Base-by-base conservation (phyloP, 1,284 basidiomycete species). In the Leccinum fuscescens region DNA sequence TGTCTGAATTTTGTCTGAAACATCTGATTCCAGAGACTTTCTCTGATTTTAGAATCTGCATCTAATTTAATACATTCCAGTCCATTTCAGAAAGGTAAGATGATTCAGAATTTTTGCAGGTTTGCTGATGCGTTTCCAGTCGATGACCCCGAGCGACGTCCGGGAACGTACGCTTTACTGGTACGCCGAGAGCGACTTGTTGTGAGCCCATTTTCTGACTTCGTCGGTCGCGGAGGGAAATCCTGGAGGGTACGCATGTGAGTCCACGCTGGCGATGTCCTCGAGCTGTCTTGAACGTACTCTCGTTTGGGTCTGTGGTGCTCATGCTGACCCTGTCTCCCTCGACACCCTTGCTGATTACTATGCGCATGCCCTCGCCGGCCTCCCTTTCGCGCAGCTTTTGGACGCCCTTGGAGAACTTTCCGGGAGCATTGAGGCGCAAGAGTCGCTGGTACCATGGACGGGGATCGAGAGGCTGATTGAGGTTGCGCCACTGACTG, bases 401-500 rank as follows among this genome's bases (percentile, higher is more conserved):
- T 67, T 87, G 80, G 6, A 98, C 93, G 29, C 96, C 96, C 69
- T 87, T 91, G 1, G 92, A 87, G 9, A 96, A 84, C 67, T 83
- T 85, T 14, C 88, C 89, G 0, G 93, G 92, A 1, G 79, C 65
- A 56, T 88, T 88, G 24, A 90, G 65, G 6, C 85, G 84, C 1
- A 95, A 75, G 15, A 93, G 64, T 65, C 83, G 88, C 76, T 95
- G 85, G 62, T 89, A 80, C 83, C 86, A 92, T 0, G 82, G 77
- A 14, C 95, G 85, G 1, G 89, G 81, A 72, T 96, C 94, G 6
- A 76, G 79, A 0, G 91, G 91, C 67, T 91, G 89, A 72, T 98
- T 98, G 52, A 94, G 86, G 72, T 98, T 98, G 60, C 82, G 83
- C 92, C 93, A 96, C 63, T 89, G 85, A 7, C 87, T 90, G 9